These are phyloP conservation scores for Balakata baccata DNA, from an alignment of 345 rosid species.

Conservation along the genomic window DNA sequence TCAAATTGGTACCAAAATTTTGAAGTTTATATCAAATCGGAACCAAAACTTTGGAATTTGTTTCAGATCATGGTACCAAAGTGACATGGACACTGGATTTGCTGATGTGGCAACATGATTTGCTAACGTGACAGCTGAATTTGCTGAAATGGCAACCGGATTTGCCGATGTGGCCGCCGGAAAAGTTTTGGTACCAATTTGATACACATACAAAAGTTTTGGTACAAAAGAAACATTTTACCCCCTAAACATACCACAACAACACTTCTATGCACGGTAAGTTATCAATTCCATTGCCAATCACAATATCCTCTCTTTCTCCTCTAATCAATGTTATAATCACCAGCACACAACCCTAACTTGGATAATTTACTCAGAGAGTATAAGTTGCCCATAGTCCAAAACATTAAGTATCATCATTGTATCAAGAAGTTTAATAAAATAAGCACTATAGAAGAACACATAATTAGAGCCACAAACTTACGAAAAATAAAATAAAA, in stretches of 20 bases:
- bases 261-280: neutral
- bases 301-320: neutral
- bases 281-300: neutral
- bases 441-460: neutral
- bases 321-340: neutral
- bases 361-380: neutral
- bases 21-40: too few species aligned
- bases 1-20: too few species aligned
- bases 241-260: neutral
- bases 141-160: too few species aligned
- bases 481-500: neutral
- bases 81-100: too few species aligned
- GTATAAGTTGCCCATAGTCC: neutral
- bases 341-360: neutral
- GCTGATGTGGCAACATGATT: too few species aligned
- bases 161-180: too few species aligned
- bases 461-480: neutral
- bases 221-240: too few species aligned
- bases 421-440: neutral
- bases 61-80: too few species aligned
- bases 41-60: too few species aligned
- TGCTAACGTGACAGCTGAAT: too few species aligned
- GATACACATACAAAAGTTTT: too few species aligned
- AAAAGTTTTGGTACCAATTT: too few species aligned
- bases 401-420: neutral